Evolutionary conservation across 208 protist species (phyloP), one percentile per base, ranked within the genome.

Genomic region (Trypanosoma melophagium): DNA sequence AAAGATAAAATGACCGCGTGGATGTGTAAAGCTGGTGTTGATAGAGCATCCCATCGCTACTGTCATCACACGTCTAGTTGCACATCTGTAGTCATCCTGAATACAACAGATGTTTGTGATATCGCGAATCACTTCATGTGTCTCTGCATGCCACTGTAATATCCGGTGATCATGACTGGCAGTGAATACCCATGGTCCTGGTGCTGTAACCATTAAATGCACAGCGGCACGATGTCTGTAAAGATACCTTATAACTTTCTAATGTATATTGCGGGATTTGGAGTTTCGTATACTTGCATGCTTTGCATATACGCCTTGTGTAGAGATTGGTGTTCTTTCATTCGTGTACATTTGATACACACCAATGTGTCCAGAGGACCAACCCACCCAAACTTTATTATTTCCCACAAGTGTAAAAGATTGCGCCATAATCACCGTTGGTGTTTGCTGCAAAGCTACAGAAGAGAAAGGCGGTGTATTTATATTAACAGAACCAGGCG

Each of bases 21-120:
- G 40, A 19, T 51, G 28, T 41, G 53, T 42, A 59, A 69, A 59
- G 3, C 53, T 60, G 19, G 16, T 69, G 10, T 52, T 60, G 53
- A 52, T 56, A 31, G 63, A 69, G 14, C 51, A 69, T n/a, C 63
- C 63, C 54, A 69, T 60, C 42, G 64, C 54, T 42, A 61, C 22
- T 25, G 53, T 60, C 53, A 69, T 53, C 64, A 69, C 61, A 24
- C 21, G 3, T 51, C 60, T 60, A 3, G 64, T 53, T 14, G 64
- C 60, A 22, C 24, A 44, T 22, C 42, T 61, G 17, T 41, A 69
- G 0, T 69, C 53, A 22, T 60, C 54, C 41, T 69, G 51, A 3
- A 54, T 19, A 42, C 53, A 41, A 22, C 64, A 69, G 44, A 53
- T 19, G 21, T 31, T 40, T 2, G 64, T 69, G 4, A 69, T 9